Base-by-base conservation (phyloP, 2,329 filamentous ascomycete genomes). In the Dothideomycetes sp. region DNA sequence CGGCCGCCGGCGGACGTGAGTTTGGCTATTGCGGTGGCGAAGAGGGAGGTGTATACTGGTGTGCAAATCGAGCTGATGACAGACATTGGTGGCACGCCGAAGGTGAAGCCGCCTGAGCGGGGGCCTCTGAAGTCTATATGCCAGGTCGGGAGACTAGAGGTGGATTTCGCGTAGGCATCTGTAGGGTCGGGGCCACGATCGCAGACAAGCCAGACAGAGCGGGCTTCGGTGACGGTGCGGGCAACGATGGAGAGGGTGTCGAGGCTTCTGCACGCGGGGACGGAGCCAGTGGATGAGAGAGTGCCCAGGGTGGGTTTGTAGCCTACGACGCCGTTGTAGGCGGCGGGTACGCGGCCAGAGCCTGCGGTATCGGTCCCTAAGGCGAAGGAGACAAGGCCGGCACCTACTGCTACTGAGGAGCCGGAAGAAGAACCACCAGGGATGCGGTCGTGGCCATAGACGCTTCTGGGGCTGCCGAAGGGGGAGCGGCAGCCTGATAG, bases 361-460 rank as follows among this genome's bases (percentile, higher is more conserved):
- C 73, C 72, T 2, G 70, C 72, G 4, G 72, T 75, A 47, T 76
- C 73, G 1, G 72, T 75, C 5, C 64, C 73, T 1, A 79, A 55
- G 2, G 72, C 66, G 47, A 79, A 75, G 0, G 69, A 66, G 3
- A 73, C 69, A 3, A 77, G 61, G 1, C 61, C 61, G 1, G 69
- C 67, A 3, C 64, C 69, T 4, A 78, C 73, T 9, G 63, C 68
- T 5, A 77, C 70, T 5, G 66, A 65, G 15, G 65, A 70, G 8
- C 75, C 75, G 3, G 69, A 73, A 5, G 69, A 75, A 1, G 72
- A 75, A 4, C 74, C 75, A 8, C 73, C 73, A 40, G 65, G 69
- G 34, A 75, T 69, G 38, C 68, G 66, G n/a, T 64, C 55, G 30
- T 59, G 55, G 48, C 65, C 56, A 52, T 63, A 75, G 0, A 73